These are phyloP conservation scores for Fennellomyces sp. DNA, from an alignment of 371 early-diverging fungal genomes.

Conservation along the genomic window DNA sequence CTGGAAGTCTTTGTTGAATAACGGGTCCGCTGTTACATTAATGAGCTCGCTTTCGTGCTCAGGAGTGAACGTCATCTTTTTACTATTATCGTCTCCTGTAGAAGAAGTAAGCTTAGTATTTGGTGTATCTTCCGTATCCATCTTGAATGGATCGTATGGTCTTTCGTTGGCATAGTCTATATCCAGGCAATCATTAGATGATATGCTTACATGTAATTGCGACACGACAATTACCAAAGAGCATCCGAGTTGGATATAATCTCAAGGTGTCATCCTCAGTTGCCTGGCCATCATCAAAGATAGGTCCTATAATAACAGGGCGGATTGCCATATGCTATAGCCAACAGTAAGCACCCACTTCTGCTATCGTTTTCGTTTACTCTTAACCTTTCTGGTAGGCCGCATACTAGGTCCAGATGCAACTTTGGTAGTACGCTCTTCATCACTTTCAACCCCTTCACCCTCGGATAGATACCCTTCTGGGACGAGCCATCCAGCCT, in stretches of 20 bases:
- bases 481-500: slow-evolving; percentile 74
- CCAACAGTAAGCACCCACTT: background rate
- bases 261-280: slow-evolving; percentile 23
- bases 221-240: slow-evolving; percentile 4
- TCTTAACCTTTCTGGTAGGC: slow-evolving; percentile 20
- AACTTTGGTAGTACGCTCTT: slow-evolving; percentile 21
- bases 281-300: slow-evolving; percentile 42
- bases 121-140: slow-evolving; percentile 14
- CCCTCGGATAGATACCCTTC: slow-evolving; percentile 84
- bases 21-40: slow-evolving; percentile 18
- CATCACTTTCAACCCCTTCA: slow-evolving; percentile 66
- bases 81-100: background rate
- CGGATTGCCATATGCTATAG: slow-evolving; percentile 22
- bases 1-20: background rate
- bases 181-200: background rate
- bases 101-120: background rate
- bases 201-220: background rate
- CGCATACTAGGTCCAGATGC: slow-evolving; percentile 13
- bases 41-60: slow-evolving; percentile 37
- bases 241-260: slow-evolving; percentile 24
- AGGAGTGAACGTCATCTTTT: slow-evolving; percentile 22
- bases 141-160: slow-evolving; percentile 6
- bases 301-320: slow-evolving; percentile 57
- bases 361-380: background rate
- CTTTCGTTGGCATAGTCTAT: background rate